Evolutionary conservation across 257 asterid genomes (phyloP).

Genomic region (Plantago major): DNA sequence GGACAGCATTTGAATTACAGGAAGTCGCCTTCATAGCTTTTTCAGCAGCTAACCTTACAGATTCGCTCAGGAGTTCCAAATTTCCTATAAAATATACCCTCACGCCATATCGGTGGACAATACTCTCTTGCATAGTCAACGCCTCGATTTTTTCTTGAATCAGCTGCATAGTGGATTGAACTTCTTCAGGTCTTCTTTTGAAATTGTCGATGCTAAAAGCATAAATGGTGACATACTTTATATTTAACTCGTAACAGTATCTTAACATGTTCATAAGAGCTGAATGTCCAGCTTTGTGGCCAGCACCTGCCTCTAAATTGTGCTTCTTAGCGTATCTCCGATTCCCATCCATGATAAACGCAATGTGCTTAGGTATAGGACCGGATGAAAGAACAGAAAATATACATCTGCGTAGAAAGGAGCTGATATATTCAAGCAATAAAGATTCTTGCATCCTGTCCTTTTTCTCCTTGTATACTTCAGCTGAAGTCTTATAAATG

Average conservation of each 20-base stretch:
- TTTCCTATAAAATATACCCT: constrained; percentile 62
- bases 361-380: constrained; percentile 60
- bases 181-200: constrained; percentile 62
- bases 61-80: constrained; percentile 46
- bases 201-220: constrained; percentile 89
- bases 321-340: constrained; percentile 60
- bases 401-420: constrained; percentile 41
- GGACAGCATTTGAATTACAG: constrained; percentile 32
- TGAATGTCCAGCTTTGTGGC: constrained; percentile 63
- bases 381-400: constrained; percentile 52
- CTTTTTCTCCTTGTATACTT: too few relatives aligned
- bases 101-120: constrained; percentile 52
- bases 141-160: constrained; percentile 79
- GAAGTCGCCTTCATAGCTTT: constrained; percentile 61
- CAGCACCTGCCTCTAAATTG: constrained; percentile 48
- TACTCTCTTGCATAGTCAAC: constrained; percentile 49
- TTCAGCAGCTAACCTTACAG: constrained; percentile 53
- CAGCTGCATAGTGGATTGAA: constrained; percentile 57
- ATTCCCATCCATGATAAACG: constrained; percentile 75
- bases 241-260: constrained; percentile 67
- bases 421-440: too few relatives aligned
- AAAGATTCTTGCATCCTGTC: too few relatives aligned
- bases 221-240: constrained; percentile 48
- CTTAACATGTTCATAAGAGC: constrained; percentile 57
- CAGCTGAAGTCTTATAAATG: too few relatives aligned